Base-by-base conservation (phyloP, 1,284 basidiomycete genomes). In the Uromyces viciae-fabae region DNA sequence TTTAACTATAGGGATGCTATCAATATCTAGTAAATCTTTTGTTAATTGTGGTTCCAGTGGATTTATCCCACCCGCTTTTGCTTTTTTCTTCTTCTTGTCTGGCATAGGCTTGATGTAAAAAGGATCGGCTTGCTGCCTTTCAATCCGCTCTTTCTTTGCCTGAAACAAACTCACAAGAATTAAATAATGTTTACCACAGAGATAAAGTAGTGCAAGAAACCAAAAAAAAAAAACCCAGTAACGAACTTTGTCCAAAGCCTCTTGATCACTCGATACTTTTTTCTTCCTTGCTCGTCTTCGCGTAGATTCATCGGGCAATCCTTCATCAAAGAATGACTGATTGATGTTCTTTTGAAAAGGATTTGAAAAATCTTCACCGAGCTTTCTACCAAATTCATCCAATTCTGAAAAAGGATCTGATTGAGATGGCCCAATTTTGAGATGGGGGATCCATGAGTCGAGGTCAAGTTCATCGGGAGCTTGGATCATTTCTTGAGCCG, bases 391-490 rank as follows among this genome's bases (percentile, higher is more conserved):
- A 71, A 83, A 84, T 68, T 86, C 86, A 38, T 86, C 86, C 19
- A 86, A 84, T 19, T 82, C 84, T 22, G 83, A 83, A 15, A 82
- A 83, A 38, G 64, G 81, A 36, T 75, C 82, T 25, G 81, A 81
- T 71, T 78, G 80, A 42, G 42, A 42, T 62, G 73, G 40, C 22
- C 73, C 64, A 3, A 80, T 79, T 17, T 54, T 86, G 17, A 90
- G 90, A 5, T 90, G 90, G 0, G 91, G 89, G 7, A 94, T 92
- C 90, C 93, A 94, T 0, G 88, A 86, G 82, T 96, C 92, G 3
- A 99, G 89, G 85, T 98, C 91, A 28, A 99, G 87, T 0, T 91
- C 93, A 1, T 93, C 91, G 0, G 96, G 97, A 2, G 93, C 83
- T 0, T 90, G 89, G 0, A 99, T 92, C 79, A 91, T 91, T 7